phyloP scores from a whole-genome alignment of 768 basidiomycete species.

The Amanita inopinata region DNA sequence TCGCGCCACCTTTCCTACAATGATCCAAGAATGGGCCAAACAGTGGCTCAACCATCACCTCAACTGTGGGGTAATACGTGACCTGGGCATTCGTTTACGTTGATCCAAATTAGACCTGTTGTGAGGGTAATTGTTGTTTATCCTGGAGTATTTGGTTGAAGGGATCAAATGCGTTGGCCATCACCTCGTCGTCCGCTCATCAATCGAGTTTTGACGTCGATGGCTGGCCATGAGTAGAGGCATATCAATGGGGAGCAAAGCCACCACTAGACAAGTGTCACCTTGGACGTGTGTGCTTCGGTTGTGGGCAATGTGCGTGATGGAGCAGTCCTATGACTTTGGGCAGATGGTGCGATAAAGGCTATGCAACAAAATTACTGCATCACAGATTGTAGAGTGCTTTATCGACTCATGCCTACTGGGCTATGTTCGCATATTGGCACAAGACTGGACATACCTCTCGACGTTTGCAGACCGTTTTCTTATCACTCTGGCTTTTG shows the following conservation, averaged over 20 bases:
- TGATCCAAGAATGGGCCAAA: slow-evolving; percentile 2
- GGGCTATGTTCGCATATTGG: neutral
- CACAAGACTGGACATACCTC: neutral
- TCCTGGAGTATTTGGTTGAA: no score
- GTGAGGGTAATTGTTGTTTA: slow-evolving; percentile 1
- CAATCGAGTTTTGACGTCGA: no score
- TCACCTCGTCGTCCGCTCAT: no score
- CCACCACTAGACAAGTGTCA: no score
- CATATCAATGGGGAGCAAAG: neutral
- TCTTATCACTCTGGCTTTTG: neutral
- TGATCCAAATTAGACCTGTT: neutral
- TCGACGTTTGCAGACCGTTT: neutral
- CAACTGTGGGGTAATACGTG: slow-evolving; percentile 9
- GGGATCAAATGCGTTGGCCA: no score
- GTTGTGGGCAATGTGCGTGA: no score
- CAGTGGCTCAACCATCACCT: slow-evolving; percentile 1
- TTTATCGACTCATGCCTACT: neutral
- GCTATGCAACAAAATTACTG: no score
- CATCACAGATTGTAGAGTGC: neutral
- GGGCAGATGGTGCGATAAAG: no score
- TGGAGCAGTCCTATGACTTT: no score
- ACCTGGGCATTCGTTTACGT: neutral
- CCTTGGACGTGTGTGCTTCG: neutral
- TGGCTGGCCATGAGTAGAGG: no score
- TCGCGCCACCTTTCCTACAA: slow-evolving; percentile 7